Percentiles rank a stretch among this genome's conserved stretches.
phyloP scores from a whole-genome alignment of 352 stramenopile genomes.

The Phytopythium helicoides region DNA sequence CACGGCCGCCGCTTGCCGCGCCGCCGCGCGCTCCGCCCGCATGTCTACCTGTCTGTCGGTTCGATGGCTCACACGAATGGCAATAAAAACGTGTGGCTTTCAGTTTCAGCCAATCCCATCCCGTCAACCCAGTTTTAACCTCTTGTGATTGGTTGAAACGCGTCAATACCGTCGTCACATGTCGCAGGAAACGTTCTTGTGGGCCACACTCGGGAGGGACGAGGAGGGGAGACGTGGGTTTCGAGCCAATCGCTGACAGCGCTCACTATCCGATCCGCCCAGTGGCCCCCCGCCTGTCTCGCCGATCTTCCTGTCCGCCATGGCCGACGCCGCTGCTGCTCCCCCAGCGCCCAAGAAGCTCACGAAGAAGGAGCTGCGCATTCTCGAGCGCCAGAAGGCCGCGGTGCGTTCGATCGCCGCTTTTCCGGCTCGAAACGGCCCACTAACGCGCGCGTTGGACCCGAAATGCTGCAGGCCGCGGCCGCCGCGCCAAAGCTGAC shows the following conservation, averaged over 20 bases:
- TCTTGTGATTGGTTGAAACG: constrained; percentile 16
- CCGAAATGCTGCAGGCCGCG: constrained; percentile 23
- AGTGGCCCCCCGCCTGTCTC: background rate
- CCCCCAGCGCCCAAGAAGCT: constrained; percentile 63
- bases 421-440: background rate
- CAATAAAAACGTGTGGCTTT: background rate
- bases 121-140: constrained; percentile 3
- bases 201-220: constrained; percentile 2
- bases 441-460: background rate
- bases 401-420: constrained; percentile 28
- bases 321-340: constrained; percentile 34
- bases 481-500: constrained; percentile 69
- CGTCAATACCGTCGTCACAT: background rate
- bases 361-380: constrained; percentile 89
- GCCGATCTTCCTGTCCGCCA: constrained; percentile 9
- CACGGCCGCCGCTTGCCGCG: constrained; percentile 5
- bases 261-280: constrained; percentile 21
- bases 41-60: constrained; percentile 23
- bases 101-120: constrained; percentile 31
- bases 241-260: too few relatives aligned
- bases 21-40: constrained; percentile 17
- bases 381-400: constrained; percentile 84
- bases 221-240: constrained; percentile 1
- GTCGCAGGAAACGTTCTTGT: constrained; percentile 1
- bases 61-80: background rate